These are phyloP conservation scores for Lichtheimia ornata DNA, from an alignment of 371 early-diverging fungal species.

Conservation along the genomic window DNA sequence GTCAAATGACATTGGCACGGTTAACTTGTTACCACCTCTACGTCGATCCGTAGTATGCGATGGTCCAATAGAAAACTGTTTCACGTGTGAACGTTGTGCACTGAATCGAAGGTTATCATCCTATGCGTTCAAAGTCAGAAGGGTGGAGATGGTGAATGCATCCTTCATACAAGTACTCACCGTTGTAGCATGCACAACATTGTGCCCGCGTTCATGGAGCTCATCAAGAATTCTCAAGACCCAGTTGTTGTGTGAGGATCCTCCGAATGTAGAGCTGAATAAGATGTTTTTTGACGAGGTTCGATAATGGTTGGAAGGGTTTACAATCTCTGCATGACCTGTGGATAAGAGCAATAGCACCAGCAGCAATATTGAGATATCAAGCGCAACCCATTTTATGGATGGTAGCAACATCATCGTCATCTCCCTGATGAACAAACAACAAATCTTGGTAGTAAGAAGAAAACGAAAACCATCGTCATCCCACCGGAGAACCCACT, in stretches of 20 bases:
- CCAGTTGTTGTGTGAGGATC: slow-evolving; percentile 17
- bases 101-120: neutral
- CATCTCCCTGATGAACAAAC: too few relatives aligned
- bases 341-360: neutral
- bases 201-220: slow-evolving; percentile 13
- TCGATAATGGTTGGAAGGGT: neutral
- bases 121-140: neutral
- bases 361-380: too few relatives aligned
- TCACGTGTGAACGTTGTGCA: too few relatives aligned
- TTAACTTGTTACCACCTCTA: slow-evolving; percentile 19
- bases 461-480: too few relatives aligned
- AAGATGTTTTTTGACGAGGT: slow-evolving; percentile 9
- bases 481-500: too few relatives aligned
- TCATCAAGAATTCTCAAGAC: slow-evolving; percentile 12
- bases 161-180: neutral
- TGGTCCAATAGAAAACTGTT: slow-evolving; percentile 21
- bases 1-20: slow-evolving; percentile 6
- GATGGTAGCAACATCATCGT: too few relatives aligned
- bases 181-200: slow-evolving; percentile 7
- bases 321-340: neutral
- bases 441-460: too few relatives aligned
- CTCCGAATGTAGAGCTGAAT: slow-evolving; percentile 10
- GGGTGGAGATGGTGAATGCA: too few relatives aligned
- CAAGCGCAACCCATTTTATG: too few relatives aligned
- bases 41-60: too few relatives aligned